phyloP scores from a whole-genome alignment of 345 rosid species.

The Camelina neglecta region DNA sequence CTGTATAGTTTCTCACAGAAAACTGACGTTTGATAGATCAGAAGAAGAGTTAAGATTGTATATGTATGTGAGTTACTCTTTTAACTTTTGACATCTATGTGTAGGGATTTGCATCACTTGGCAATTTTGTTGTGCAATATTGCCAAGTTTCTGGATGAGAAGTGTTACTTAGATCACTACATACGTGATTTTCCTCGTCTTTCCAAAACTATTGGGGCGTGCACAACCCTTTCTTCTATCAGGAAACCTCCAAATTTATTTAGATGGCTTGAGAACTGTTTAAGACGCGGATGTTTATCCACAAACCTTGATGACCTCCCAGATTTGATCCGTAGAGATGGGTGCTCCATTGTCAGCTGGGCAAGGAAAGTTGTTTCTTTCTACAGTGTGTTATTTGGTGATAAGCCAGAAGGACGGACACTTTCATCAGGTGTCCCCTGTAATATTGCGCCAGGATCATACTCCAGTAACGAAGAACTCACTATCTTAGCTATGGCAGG shows the following conservation, averaged over 20 bases:
- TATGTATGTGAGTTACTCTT: conserved; percentile 17
- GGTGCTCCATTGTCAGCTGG: conserved; percentile 72
- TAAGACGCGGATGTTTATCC: conserved; percentile 66
- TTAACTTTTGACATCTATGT: conserved; percentile 35
- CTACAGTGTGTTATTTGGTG: conserved; percentile 83
- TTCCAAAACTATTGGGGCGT: conserved; percentile 48
- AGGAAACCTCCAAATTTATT: conserved; percentile 79
- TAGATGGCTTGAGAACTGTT: conserved; percentile 88
- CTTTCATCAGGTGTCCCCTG: conserved; percentile 82
- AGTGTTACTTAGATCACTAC: conserved; percentile 80
- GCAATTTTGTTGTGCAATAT: conserved; percentile 69
- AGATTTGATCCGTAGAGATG: conserved; percentile 66
- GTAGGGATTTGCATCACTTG: conserved; percentile 86
- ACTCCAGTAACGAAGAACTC: conserved; percentile 73
- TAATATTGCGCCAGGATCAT: conserved; percentile 79
- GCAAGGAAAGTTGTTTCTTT: conserved; percentile 85
- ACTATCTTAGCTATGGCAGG: conserved; percentile 94
- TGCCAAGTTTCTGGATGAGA: conserved; percentile 76
- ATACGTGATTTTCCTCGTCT: conserved; percentile 89
- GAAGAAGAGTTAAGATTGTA: conserved; percentile 22
- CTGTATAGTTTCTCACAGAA: conserved; percentile 16
- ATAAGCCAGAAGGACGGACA: conserved; percentile 61
- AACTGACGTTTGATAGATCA: conserved; percentile 9
- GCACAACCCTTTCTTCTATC: conserved; percentile 44
- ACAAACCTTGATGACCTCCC: conserved; percentile 71